Base-by-base conservation (phyloP, 2,329 filamentous ascomycete species). In the Alternaria ethzedia region DNA sequence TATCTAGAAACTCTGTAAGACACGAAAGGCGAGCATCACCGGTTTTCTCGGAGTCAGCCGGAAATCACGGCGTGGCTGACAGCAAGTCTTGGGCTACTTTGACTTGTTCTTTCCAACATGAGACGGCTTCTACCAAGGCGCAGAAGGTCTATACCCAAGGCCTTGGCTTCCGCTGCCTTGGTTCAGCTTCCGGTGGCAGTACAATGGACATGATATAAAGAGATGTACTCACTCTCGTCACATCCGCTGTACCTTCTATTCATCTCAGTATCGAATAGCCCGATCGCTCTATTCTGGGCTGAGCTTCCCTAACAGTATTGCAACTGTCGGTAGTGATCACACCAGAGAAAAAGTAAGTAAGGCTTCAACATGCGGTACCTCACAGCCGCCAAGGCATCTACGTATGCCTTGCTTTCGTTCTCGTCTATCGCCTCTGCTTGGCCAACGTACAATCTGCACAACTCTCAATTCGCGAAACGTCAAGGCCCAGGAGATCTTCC, bases 401-500 rank as follows among this genome's bases (percentile, higher is more conserved):
- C 61, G 15, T 66, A 49, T 23, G 46, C 45, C 6, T 25, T 69
- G 52, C 41, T 70, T 10, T 56, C 60, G 4, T 41, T 67, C 0
- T 64, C 64, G 6, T 59, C 63, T 25, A 47, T 54, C 17, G 54
- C 62, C 13, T 60, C 55, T 13, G 67, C 69, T 5, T 67, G 63
- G 69, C 69, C 67, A 9, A 64, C 55, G 32, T 65, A 66, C 28
- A 67, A 70, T 25, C 12, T 68, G 9, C 54, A 70, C 30, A 60
- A 70, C 30, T 68, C 62, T 2, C 59, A 57, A 17, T 54, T 67
- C 11, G 64, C 55, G 44, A 70, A 62, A 56, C 63, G 69, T 10
- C 65, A 67, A 46, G 47, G 25, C 5, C 59, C 60, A 4, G 57
- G 59, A 11, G 65, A 66, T n/a, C 49, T 26, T 32, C 57, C 67